A percentile compares a stretch with the other conserved stretches of the same genome.
phyloP scores from a whole-genome alignment of 2,329 filamentous ascomycete species.

The Coniochaeta sp. region DNA sequence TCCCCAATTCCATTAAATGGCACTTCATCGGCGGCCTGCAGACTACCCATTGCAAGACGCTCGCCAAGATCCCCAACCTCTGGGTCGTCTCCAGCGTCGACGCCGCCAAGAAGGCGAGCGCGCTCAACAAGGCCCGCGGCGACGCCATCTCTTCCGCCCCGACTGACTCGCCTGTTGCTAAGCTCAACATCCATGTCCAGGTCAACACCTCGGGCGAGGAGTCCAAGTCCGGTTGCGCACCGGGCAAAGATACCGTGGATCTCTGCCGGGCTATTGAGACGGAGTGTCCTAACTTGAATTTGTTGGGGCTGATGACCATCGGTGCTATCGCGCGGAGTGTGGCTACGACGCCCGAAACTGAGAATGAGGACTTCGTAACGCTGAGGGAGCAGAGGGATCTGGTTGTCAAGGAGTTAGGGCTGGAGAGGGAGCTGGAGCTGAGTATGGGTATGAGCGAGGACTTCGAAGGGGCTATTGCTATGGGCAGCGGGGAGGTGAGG shows the following conservation, averaged over 20 bases:
- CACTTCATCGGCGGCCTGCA: constrained; percentile 96
- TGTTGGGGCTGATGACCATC: constrained; percentile 93
- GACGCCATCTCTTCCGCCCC: constrained; percentile 20
- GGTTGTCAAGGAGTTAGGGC: constrained; percentile 54
- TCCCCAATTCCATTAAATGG: constrained; percentile 76
- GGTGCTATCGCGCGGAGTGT: constrained; percentile 83
- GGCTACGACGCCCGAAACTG: constrained; percentile 63
- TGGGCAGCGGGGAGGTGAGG: constrained; percentile 84
- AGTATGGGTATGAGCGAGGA: constrained; percentile 99
- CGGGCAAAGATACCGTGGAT: constrained; percentile 49
- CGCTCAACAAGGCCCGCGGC: constrained; percentile 69
- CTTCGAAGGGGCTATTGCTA: constrained; percentile 76
- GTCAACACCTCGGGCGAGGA: constrained; percentile 91
- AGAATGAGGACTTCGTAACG: constrained; percentile 82
- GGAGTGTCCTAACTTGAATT: constrained; percentile 62
- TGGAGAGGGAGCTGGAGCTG: constrained; percentile 62
- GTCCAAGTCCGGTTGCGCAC: constrained; percentile 74
- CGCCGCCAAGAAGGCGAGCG: constrained; percentile 74
- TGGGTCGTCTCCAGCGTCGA: constrained; percentile 92
- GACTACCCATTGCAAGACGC: constrained; percentile 79
- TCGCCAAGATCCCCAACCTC: constrained; percentile 82
- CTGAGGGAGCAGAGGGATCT: constrained; percentile 64
- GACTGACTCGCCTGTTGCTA: constrained; percentile 27
- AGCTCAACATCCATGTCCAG: constrained; percentile 76
- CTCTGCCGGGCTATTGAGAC: constrained; percentile 65